phyloP scores from a whole-genome alignment of 768 basidiomycete species.

The Neoboletus subvelutipes region DNA sequence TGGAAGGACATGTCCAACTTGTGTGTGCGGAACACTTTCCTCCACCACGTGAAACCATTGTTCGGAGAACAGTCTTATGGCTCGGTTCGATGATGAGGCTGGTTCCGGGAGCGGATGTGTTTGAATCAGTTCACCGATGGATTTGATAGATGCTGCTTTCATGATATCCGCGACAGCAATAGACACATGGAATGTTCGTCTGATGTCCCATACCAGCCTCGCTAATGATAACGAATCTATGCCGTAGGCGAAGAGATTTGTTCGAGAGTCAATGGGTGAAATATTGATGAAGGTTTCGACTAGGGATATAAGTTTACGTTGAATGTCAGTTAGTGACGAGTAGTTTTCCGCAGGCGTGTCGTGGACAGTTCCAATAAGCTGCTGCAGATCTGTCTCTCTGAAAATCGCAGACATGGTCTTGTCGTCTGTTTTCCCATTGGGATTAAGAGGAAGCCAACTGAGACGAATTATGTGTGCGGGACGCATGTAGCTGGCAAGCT shows the following conservation, averaged over 20 bases:
- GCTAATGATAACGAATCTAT: slow-evolving; percentile 33
- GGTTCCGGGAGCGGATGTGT: neutral
- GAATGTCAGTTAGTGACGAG: slow-evolving; percentile 22
- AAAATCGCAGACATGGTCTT: slow-evolving; percentile 31
- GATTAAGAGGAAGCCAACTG: slow-evolving; percentile 47
- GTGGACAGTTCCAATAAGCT: slow-evolving; percentile 15
- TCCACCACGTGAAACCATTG: slow-evolving; percentile 15
- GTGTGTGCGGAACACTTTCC: slow-evolving; percentile 1
- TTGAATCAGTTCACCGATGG: slow-evolving; percentile 20
- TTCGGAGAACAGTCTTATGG: slow-evolving; percentile 18
- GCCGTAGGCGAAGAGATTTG: slow-evolving; percentile 35
- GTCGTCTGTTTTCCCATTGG: slow-evolving; percentile 35
- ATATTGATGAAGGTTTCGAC: slow-evolving; percentile 27
- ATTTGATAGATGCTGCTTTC: slow-evolving; percentile 23
- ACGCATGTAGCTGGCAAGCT: slow-evolving; percentile 51
- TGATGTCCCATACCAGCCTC: slow-evolving; percentile 24
- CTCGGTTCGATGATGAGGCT: neutral
- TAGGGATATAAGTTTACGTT: slow-evolving; percentile 37
- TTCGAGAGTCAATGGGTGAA: slow-evolving; percentile 18
- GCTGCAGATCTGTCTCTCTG: slow-evolving; percentile 19
- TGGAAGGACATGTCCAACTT: slow-evolving; percentile 34
- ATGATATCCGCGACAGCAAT: slow-evolving; percentile 33
- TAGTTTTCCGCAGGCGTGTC: neutral
- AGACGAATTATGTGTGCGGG: slow-evolving; percentile 50
- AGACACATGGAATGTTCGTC: slow-evolving; percentile 13